Evolutionary conservation across 108 stramenopile genomes (phyloP).

Genomic region (Cyclotella sp.): DNA sequence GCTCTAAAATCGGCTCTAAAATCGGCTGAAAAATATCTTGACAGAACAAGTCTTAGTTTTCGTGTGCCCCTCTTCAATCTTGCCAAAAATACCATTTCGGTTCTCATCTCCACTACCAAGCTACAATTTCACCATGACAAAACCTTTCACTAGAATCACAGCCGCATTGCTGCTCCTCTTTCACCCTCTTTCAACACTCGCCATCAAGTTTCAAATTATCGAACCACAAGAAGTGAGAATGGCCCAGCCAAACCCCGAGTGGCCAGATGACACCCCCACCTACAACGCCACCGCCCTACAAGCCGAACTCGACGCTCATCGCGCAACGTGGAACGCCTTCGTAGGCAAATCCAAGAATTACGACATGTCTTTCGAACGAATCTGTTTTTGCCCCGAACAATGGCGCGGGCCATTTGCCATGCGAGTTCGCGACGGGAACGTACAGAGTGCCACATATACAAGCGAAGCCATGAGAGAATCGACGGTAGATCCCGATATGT

Average conservation of each 20-base stretch:
- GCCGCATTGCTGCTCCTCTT: constrained; percentile 1
- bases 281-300: constrained; percentile 9
- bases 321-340: constrained; percentile 10
- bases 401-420: constrained; percentile 21
- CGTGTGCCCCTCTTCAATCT: no score
- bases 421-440: constrained; percentile 10
- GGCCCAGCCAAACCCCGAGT: neutral
- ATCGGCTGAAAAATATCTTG: no score
- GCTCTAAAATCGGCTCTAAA: no score
- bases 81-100: no score
- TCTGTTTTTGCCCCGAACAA: constrained; percentile 21
- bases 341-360: constrained; percentile 13
- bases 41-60: no score
- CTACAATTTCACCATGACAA: neutral
- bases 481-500: constrained; percentile 7
- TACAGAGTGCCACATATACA: constrained; percentile 14
- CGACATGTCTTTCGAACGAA: constrained; percentile 20
- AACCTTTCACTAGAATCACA: neutral
- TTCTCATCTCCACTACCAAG: no score
- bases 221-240: neutral
- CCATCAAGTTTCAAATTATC: neutral
- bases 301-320: constrained; percentile 20
- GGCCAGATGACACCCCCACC: neutral
- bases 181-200: neutral
- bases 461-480: constrained; percentile 6